These are phyloP conservation scores for Lipomyces sp. DNA, from an alignment of 805 yeast genomes.

Conservation along the genomic window DNA sequence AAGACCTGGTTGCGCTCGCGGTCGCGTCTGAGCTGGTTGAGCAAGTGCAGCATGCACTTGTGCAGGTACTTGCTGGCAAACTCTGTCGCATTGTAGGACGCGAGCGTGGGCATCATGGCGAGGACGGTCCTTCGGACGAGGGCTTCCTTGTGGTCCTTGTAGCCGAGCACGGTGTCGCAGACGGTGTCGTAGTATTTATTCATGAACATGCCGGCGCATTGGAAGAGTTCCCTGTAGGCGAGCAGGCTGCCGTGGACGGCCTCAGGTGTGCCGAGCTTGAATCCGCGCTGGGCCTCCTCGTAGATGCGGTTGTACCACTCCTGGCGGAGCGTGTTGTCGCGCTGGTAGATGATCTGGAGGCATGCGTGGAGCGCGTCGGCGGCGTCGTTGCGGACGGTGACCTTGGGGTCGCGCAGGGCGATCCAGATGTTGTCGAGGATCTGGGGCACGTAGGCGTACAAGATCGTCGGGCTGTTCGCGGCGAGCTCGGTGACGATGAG, in stretches of 20 bases:
- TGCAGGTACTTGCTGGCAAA: constrained; percentile 82
- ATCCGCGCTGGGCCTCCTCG: constrained; percentile 62
- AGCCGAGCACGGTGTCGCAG: constrained; percentile 66
- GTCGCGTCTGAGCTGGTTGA: constrained; percentile 71
- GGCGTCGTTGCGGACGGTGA: constrained; percentile 74
- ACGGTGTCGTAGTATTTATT: constrained; percentile 69
- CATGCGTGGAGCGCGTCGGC: constrained; percentile 78
- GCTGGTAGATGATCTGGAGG: constrained; percentile 68
- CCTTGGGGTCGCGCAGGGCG: constrained; percentile 76
- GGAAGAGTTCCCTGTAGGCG: constrained; percentile 74
- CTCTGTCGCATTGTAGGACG: constrained; percentile 67
- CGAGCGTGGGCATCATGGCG: constrained; percentile 74
- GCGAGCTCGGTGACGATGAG: constrained; percentile 80
- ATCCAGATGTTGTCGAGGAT: constrained; percentile 83
- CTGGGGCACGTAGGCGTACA: constrained; percentile 73
- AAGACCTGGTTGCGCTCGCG: constrained; percentile 75
- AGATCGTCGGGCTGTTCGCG: constrained; percentile 76
- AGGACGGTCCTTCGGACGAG: constrained; percentile 83
- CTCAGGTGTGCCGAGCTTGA: constrained; percentile 52
- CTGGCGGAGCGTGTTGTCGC: constrained; percentile 67
- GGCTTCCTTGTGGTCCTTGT: constrained; percentile 72
- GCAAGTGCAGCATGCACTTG: constrained; percentile 68
- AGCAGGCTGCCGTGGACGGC: constrained; percentile 82
- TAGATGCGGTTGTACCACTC: constrained; percentile 72
- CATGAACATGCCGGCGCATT: constrained; percentile 68